A percentile compares a stretch with the other conserved stretches of the same genome.
These are phyloP conservation scores for Globisporangium mamillatum DNA, from an alignment of 352 stramenopile genomes.

Conservation along the genomic window DNA sequence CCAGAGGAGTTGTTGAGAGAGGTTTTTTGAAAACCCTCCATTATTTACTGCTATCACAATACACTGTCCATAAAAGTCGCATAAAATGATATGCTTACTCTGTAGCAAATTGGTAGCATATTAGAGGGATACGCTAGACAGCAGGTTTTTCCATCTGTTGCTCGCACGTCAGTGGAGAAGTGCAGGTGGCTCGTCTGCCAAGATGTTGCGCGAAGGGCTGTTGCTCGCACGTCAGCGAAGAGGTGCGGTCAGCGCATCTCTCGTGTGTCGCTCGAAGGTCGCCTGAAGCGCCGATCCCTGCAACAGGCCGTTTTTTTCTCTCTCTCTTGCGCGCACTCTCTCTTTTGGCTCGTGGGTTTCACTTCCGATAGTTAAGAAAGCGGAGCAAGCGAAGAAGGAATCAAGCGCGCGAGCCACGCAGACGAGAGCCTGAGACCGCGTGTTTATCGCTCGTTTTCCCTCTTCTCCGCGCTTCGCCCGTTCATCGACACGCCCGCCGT, in stretches of 20 bases:
- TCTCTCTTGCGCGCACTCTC: background rate
- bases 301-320: constrained; percentile 16
- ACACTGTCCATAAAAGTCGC: background rate
- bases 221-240: background rate
- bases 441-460: background rate
- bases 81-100: background rate
- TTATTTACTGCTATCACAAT: background rate
- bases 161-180: background rate
- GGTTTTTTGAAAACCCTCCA: background rate
- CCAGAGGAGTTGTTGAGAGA: background rate
- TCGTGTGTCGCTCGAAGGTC: constrained; percentile 20
- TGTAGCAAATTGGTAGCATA: background rate
- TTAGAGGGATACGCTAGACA: background rate
- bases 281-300: constrained; percentile 10
- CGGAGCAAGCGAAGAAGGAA: background rate
- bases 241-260: background rate
- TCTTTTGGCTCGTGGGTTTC: constrained; percentile 6
- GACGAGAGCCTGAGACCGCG: background rate
- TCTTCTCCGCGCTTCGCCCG: background rate
- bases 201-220: constrained; percentile 22
- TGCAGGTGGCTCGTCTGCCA: background rate
- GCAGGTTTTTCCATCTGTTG: background rate
- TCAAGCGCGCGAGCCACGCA: constrained; percentile 5
- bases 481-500: background rate
- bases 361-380: constrained; percentile 5